Evolutionary conservation across 2,329 filamentous ascomycete genomes (phyloP).

Genomic region (Hypoxylon sp.): DNA sequence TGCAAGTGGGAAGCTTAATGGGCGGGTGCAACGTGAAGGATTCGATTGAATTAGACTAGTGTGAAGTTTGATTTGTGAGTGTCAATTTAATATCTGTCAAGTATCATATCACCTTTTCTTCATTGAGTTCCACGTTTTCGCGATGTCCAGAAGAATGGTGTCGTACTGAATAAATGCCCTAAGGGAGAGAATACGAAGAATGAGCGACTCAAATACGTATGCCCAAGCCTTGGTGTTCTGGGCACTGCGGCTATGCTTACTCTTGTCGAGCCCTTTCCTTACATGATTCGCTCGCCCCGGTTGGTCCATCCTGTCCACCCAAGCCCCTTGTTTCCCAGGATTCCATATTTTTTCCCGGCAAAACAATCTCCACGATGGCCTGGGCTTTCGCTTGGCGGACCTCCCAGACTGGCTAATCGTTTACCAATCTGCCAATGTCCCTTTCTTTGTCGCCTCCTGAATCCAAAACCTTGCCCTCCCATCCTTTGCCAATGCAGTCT

Average conservation of each 20-base stretch:
- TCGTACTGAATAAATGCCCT: background rate
- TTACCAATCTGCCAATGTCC: constrained; percentile 15
- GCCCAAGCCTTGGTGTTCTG: constrained; percentile 26
- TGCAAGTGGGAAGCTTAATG: background rate
- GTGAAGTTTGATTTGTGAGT: constrained; percentile 2
- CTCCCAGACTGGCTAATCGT: constrained; percentile 19
- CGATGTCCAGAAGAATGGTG: background rate
- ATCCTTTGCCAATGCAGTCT: constrained; percentile 30
- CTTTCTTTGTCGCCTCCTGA: constrained; percentile 37
- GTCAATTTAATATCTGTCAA: background rate
- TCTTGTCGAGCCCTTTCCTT: background rate
- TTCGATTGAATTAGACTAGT: background rate
- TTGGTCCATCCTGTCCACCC: background rate
- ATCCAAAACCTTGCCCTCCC: constrained; percentile 22
- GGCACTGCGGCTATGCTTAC: constrained; percentile 31
- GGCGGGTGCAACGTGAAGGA: background rate
- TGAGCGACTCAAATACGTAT: constrained; percentile 7
- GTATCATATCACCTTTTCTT: background rate
- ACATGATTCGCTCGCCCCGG: constrained; percentile 17
- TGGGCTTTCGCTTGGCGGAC: constrained; percentile 33
- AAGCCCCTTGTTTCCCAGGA: constrained; percentile 7
- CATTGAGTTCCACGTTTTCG: background rate
- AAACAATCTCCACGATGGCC: constrained; percentile 37
- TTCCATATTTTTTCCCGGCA: constrained; percentile 18
- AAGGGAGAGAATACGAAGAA: constrained; percentile 6